phyloP scores from a whole-genome alignment of 768 basidiomycete genomes.

The Tephrocybe sp. region DNA sequence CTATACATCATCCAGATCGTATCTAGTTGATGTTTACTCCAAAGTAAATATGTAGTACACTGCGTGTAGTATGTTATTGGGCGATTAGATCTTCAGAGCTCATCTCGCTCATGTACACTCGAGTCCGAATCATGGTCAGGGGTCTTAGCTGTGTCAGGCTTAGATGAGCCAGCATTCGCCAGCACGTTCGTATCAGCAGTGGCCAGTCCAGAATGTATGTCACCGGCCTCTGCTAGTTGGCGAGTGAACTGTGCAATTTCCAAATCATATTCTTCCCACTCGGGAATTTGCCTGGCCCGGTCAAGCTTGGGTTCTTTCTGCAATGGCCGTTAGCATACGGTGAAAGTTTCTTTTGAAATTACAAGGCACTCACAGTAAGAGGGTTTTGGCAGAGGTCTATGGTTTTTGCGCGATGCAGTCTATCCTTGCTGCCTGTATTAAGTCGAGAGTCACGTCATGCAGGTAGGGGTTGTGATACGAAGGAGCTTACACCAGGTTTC shows the following conservation, averaged over 20 bases:
- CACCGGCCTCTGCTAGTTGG: constrained; percentile 65
- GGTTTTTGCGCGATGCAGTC: constrained; percentile 77
- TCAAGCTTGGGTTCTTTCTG: constrained; percentile 97
- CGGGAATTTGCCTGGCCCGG: constrained; percentile 92
- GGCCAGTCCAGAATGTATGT: constrained; percentile 64
- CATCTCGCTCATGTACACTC: constrained; percentile 6
- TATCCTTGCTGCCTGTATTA: constrained; percentile 71
- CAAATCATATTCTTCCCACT: constrained; percentile 93
- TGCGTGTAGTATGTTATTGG: not conserved
- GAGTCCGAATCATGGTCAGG: not conserved
- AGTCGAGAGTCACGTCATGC: not conserved
- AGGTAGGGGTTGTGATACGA: not conserved
- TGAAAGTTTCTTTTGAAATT: not conserved
- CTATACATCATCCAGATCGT: no score
- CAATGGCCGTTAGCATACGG: constrained; percentile 5
- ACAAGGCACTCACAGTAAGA: constrained; percentile 61
- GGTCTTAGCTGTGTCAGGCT: not conserved
- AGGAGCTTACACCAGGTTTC: constrained; percentile 91
- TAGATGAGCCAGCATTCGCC: constrained; percentile 38
- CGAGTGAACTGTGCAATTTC: constrained; percentile 86
- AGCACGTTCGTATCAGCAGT: constrained; percentile 69
- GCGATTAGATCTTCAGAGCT: constrained; percentile 5
- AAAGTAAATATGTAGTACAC: not conserved
- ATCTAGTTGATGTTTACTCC: no score
- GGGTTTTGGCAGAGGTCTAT: constrained; percentile 98